These are phyloP conservation scores for Wickerhamomyces alni DNA, from an alignment of 805 yeast genomes.

Conservation along the genomic window DNA sequence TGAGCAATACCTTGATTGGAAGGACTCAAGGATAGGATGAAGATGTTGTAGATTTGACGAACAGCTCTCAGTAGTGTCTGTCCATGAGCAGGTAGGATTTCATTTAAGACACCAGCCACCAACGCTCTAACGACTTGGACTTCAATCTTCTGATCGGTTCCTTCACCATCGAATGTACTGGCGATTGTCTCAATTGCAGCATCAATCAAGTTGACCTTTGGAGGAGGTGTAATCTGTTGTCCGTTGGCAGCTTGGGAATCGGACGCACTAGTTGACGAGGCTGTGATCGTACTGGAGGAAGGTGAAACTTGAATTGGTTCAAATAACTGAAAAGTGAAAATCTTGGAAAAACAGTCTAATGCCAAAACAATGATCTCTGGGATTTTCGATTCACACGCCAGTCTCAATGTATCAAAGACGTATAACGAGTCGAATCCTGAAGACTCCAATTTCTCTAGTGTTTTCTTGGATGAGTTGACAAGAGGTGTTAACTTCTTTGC, in stretches of 20 bases:
- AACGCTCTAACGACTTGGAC: conserved; percentile 89
- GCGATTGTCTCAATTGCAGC: conserved; percentile 81
- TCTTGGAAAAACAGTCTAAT: conserved; percentile 79
- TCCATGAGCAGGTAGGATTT: conserved; percentile 82
- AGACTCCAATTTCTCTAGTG: conserved; percentile 20
- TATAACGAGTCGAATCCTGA: conserved; percentile 38
- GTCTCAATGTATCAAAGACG: conserved; percentile 75
- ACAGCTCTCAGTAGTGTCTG: conserved; percentile 83
- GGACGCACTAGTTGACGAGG: conserved; percentile 11
- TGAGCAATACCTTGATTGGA: conserved; percentile 92
- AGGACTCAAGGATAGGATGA: conserved; percentile 74
- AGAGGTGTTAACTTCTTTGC: conserved; percentile 41
- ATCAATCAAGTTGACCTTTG: conserved; percentile 59
- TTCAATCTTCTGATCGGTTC: conserved; percentile 84
- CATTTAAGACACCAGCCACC: conserved; percentile 80
- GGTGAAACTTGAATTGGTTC: conserved; percentile 48
- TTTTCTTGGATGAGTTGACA: conserved; percentile 26
- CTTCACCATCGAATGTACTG: conserved; percentile 85
- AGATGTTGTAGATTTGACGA: conserved; percentile 89
- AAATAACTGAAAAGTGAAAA: conserved; percentile 81
- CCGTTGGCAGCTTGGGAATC: conserved; percentile 20
- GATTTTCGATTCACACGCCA: conserved; percentile 64
- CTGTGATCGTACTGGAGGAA: conserved; percentile 31
- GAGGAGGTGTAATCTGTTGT: conserved; percentile 45
- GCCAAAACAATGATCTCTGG: conserved; percentile 66